Percentiles rank a stretch among this genome's conserved stretches.
Conservation (phyloP, 1,284 basidiomycete species). For the Schizopora paradoxa region DNA sequence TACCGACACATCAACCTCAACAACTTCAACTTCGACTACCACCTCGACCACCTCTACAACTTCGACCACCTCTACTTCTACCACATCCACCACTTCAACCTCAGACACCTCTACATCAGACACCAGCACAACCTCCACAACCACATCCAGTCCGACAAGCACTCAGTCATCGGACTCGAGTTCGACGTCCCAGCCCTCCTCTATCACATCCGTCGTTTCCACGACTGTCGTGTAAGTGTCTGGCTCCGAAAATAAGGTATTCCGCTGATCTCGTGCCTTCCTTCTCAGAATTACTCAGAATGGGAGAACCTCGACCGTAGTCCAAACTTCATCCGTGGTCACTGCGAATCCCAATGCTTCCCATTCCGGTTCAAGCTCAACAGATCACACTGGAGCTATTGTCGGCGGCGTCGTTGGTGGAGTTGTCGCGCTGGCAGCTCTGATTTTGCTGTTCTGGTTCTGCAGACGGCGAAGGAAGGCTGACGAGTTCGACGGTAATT, state of each 20-base stretch:
- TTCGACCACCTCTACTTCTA: background rate
- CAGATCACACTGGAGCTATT: constrained; percentile 23
- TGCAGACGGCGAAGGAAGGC: constrained; percentile 16
- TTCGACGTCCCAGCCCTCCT: constrained; percentile 2
- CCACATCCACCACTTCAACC: background rate
- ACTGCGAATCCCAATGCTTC: constrained; percentile 2
- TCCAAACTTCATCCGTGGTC: constrained; percentile 5
- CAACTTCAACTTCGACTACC: background rate
- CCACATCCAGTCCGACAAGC: background rate
- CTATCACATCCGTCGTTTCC: constrained; percentile 5
- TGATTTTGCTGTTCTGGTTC: constrained; percentile 21
- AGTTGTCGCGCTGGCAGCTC: constrained; percentile 18
- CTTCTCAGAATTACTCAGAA: constrained; percentile 6
- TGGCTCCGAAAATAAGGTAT: background rate
- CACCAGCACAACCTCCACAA: background rate
- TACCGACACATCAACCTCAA: background rate
- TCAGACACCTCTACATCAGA: background rate
- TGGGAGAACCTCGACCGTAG: constrained; percentile 9
- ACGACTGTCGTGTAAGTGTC: constrained; percentile 14
- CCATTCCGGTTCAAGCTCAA: background rate
- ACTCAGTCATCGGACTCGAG: background rate
- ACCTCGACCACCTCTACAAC: background rate
- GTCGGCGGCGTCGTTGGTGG: constrained; percentile 29
- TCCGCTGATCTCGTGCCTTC: background rate
- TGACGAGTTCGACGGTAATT: constrained; percentile 47